Conservation (phyloP, 2,329 filamentous ascomycete species). For the Diaporthe velutina region DNA sequence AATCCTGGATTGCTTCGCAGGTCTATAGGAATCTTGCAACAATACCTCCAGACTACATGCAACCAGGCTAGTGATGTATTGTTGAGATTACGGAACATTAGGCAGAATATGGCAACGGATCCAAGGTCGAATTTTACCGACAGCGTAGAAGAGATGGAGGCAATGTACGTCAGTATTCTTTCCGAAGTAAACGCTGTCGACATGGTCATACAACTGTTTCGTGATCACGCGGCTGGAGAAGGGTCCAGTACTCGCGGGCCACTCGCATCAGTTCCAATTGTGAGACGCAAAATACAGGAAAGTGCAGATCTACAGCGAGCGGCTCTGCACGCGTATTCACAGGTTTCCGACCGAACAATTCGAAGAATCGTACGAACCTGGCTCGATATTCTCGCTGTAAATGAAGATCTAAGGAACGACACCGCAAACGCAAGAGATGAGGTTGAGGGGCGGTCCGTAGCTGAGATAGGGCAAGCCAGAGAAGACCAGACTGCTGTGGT, state of each 20-base stretch:
- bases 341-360: neutral
- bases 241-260: neutral
- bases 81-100: neutral
- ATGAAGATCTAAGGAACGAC: neutral
- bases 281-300: neutral
- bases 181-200: neutral
- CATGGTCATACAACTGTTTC: neutral
- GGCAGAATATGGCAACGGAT: neutral
- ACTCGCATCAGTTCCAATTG: neutral
- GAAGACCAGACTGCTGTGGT: neutral
- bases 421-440: neutral
- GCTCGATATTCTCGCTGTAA: neutral
- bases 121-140: neutral
- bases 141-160: neutral
- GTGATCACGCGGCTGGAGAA: neutral
- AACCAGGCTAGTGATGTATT: neutral
- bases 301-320: neutral
- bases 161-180: neutral
- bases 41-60: neutral
- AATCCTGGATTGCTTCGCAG: neutral
- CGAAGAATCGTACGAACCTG: neutral
- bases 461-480: neutral
- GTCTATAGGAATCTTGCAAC: neutral
- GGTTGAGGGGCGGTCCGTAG: neutral
- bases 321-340: neutral